These are phyloP conservation scores for Ailanthus altissimus DNA, from an alignment of 345 rosid genomes.

Conservation along the genomic window DNA sequence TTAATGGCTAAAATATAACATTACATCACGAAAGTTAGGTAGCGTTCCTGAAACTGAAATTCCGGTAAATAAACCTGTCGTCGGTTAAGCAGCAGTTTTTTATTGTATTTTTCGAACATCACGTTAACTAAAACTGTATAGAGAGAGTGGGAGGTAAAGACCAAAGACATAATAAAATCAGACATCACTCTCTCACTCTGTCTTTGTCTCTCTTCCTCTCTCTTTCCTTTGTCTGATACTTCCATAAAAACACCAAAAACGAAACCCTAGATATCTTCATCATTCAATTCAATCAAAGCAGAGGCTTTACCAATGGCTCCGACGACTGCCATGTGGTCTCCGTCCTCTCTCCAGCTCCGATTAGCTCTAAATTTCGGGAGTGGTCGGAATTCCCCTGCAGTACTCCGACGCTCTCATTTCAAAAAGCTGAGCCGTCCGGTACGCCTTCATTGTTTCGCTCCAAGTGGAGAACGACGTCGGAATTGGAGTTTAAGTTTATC, in stretches of 20 bases:
- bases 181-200: not conserved
- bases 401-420: conserved; percentile 32
- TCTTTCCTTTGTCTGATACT: conserved; percentile 11
- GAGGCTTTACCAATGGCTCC: conserved; percentile 43
- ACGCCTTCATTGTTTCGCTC: conserved; percentile 36
- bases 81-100: not conserved
- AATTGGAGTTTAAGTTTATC: conserved; percentile 27
- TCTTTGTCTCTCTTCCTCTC: not conserved
- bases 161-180: not conserved
- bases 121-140: not conserved
- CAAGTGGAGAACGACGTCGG: conserved; percentile 24
- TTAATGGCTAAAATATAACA: not conserved
- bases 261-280: conserved; percentile 29
- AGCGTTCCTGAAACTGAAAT: conserved; percentile 6
- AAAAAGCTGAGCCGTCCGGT: conserved; percentile 33
- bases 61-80: not conserved
- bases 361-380: conserved; percentile 48
- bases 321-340: conserved; percentile 53
- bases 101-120: not conserved
- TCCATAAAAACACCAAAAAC: not conserved
- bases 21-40: not conserved
- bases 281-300: conserved; percentile 18
- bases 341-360: conserved; percentile 87
- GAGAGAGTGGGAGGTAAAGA: not conserved
- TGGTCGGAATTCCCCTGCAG: conserved; percentile 29